Conservation (phyloP, 225 moss, liverwort and hornwort species). For the Sphagnum tenellum region DNA sequence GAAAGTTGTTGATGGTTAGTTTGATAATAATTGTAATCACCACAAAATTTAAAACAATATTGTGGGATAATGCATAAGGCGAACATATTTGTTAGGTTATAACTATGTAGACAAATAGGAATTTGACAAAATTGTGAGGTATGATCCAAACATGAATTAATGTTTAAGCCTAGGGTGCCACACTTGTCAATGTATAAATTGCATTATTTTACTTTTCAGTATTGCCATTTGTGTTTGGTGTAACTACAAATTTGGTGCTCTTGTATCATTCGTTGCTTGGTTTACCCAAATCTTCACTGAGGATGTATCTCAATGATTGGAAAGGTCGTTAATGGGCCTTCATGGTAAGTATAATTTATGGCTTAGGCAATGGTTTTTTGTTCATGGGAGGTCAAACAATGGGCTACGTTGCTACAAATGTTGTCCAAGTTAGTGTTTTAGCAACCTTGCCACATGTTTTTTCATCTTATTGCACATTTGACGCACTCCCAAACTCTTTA, state of each 20-base stretch:
- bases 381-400: conserved; percentile 98
- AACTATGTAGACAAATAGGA: too few species aligned
- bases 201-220: conserved; percentile 88
- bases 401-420: conserved; percentile 87
- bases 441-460: too few species aligned
- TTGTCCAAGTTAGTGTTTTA: conserved; percentile 56
- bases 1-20: too few species aligned
- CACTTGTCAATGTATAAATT: conserved; percentile 76
- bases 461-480: too few species aligned
- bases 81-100: too few species aligned
- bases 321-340: conserved; percentile 64
- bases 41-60: too few species aligned
- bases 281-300: conserved; percentile 40
- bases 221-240: conserved; percentile 55
- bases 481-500: too few species aligned
- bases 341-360: conserved; percentile 64
- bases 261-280: conserved; percentile 65
- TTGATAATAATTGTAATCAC: too few species aligned
- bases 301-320: conserved; percentile 46
- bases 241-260: conserved; percentile 51
- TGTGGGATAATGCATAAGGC: too few species aligned
- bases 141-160: too few species aligned
- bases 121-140: too few species aligned
- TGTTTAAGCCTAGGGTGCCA: conserved; percentile 61
- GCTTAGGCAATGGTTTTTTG: conserved; percentile 80